Evolutionary conservation across 192 early-diverging fungal genomes (phyloP).

Genomic region (Rhizoclosmatium globosum): DNA sequence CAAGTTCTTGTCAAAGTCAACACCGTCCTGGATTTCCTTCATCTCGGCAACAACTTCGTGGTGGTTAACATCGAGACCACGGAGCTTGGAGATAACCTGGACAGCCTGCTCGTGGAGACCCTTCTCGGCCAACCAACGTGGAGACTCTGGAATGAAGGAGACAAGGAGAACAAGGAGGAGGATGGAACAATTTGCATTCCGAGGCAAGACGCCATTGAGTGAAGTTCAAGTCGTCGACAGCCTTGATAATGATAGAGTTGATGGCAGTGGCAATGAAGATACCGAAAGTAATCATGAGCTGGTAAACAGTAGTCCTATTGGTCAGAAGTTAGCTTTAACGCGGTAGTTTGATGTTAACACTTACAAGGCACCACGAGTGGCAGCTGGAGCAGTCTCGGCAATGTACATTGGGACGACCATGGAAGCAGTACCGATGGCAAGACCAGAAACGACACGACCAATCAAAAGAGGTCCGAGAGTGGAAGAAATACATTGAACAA

Average conservation of each 20-base stretch:
- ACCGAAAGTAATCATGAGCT: conserved; percentile 95
- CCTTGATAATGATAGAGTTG: conserved; percentile 54
- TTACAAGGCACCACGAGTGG: conserved; percentile 72
- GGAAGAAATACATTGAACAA: too few relatives aligned
- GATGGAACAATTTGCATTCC: conserved; percentile 85
- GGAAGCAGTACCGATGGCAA: conserved; percentile 75
- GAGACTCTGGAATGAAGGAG: conserved; percentile 76
- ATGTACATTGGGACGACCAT: conserved; percentile 57
- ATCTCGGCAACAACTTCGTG: conserved; percentile 51
- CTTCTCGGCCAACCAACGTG: conserved; percentile 65
- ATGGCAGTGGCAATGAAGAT: conserved; percentile 48
- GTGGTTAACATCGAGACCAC: conserved; percentile 45
- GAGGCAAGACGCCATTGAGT: conserved; percentile 79
- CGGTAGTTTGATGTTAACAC: conserved; percentile 43
- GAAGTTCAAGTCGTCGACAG: conserved; percentile 30
- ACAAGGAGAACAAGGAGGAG: conserved; percentile 72
- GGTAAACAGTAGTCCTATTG: conserved; percentile 66
- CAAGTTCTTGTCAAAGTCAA: conserved; percentile 57
- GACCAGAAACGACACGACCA: conserved; percentile 82
- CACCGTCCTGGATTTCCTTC: conserved; percentile 59
- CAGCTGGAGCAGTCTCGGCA: conserved; percentile 83
- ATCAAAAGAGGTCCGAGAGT: conserved; percentile 71
- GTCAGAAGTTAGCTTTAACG: conserved; percentile 53
- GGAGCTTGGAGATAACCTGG: conserved; percentile 55
- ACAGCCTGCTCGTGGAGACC: conserved; percentile 56